Conservation (phyloP, 306 rosid genomes). For the Gastrolobium bilobum region DNA sequence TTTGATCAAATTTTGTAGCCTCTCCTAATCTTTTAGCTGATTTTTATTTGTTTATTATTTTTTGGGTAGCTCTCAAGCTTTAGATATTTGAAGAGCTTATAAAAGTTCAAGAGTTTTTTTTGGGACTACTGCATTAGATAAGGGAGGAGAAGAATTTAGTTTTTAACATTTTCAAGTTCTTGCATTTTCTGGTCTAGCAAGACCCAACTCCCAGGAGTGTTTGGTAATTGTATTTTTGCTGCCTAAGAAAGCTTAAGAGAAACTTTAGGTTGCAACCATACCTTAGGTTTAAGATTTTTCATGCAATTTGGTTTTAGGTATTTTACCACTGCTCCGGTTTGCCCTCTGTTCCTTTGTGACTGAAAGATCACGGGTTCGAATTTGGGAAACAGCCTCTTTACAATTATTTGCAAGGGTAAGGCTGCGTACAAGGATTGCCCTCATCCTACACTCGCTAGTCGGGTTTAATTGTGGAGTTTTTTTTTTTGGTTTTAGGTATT, state of each 20-base stretch:
- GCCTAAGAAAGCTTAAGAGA: constrained; percentile 25
- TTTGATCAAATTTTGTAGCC: constrained; percentile 5
- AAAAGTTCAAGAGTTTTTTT: background rate
- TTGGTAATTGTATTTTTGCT: constrained; percentile 35
- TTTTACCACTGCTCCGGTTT: background rate
- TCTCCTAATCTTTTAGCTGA: background rate
- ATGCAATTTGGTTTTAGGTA: constrained; percentile 27
- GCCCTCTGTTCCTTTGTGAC: no score
- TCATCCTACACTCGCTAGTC: no score
- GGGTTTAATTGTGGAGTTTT: no score
- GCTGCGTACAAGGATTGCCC: no score
- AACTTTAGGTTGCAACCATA: constrained; percentile 22
- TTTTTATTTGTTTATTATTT: no score
- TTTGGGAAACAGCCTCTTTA: no score
- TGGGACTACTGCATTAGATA: background rate
- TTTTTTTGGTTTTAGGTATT: constrained; percentile 14
- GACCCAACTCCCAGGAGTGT: background rate
- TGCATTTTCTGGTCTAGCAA: constrained; percentile 1
- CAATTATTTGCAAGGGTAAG: no score
- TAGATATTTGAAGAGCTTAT: background rate
- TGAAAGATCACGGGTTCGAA: no score
- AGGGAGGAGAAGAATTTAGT: background rate
- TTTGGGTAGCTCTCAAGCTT: background rate
- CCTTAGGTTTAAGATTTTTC: constrained; percentile 12
- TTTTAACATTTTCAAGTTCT: background rate